These are phyloP conservation scores for Beverwykella pulmonaria DNA, from an alignment of 495 filamentous ascomycete species.

Conservation along the genomic window DNA sequence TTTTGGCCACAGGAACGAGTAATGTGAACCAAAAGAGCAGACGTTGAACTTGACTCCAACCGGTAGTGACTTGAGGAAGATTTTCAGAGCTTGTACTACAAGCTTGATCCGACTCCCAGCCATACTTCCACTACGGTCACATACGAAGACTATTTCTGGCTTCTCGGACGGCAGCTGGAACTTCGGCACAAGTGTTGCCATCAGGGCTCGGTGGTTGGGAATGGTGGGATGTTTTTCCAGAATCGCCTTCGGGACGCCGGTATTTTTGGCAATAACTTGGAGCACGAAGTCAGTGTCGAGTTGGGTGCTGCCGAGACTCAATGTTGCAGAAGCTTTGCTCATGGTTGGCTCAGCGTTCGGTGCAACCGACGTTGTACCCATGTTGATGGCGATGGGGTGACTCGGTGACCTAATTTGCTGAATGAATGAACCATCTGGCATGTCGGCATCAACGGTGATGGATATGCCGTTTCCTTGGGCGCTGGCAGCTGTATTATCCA, in stretches of 20 bases:
- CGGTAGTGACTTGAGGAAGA: conserved; percentile 74
- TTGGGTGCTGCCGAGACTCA: conserved; percentile 53
- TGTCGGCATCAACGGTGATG: conserved; percentile 63
- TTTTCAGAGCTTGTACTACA: conserved; percentile 58
- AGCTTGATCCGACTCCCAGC: conserved; percentile 53
- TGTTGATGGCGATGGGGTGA: conserved; percentile 65
- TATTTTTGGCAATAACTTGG: conserved; percentile 58
- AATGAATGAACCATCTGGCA: conserved; percentile 59
- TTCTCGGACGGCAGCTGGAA: conserved; percentile 57
- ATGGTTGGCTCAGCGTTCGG: conserved; percentile 53
- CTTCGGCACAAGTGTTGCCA: conserved; percentile 68
- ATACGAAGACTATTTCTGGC: conserved; percentile 71
- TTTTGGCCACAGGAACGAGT: conserved; percentile 61
- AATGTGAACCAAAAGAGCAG: conserved; percentile 63
- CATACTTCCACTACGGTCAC: conserved; percentile 73
- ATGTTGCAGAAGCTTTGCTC: conserved; percentile 61
- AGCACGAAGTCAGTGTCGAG: conserved; percentile 59
- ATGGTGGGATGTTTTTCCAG: conserved; percentile 65
- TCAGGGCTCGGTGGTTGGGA: conserved; percentile 63
- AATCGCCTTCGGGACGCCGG: conserved; percentile 60
- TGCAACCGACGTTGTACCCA: conserved; percentile 59
- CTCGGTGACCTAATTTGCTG: conserved; percentile 63
- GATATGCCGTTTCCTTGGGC: conserved; percentile 50
- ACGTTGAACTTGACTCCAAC: conserved; percentile 73
- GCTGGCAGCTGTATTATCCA: conserved; percentile 21